phyloP scores from a whole-genome alignment of 2,329 filamentous ascomycete species.

The Aspergillus sp. region DNA sequence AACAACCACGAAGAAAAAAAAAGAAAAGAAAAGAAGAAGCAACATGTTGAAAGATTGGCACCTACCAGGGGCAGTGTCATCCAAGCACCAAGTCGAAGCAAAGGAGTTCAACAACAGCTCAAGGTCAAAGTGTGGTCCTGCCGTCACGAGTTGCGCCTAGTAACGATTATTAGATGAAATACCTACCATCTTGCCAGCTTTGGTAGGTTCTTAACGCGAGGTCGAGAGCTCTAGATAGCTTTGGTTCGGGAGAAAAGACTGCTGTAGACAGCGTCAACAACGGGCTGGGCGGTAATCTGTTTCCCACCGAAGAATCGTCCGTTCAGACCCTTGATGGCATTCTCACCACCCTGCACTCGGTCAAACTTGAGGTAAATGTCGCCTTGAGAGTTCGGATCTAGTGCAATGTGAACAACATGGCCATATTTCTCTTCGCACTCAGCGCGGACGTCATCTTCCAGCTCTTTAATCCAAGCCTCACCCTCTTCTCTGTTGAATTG shows the following conservation, averaged over 20 bases:
- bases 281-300: conserved; percentile 89
- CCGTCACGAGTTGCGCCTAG: conserved; percentile 20
- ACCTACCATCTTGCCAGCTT: conserved; percentile 21
- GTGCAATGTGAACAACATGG: conserved; percentile 91
- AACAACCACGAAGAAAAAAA: conserved; percentile 10
- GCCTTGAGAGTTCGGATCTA: conserved; percentile 89
- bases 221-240: conserved; percentile 55
- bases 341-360: conserved; percentile 88
- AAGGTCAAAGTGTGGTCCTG: conserved; percentile 9
- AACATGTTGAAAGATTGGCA: conserved; percentile 23
- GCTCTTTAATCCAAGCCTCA: conserved; percentile 83
- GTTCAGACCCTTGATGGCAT: conserved; percentile 96
- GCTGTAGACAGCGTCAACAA: conserved; percentile 98
- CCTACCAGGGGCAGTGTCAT: conserved; percentile 34
- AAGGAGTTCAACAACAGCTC: conserved; percentile 9
- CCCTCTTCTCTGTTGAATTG: conserved; percentile 65
- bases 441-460: conserved; percentile 86
- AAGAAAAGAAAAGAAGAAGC: conserved; percentile 13
- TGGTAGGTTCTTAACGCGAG: conserved; percentile 16
- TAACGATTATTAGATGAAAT: conserved; percentile 19
- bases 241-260: conserved; percentile 86
- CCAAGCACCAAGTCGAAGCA: conserved; percentile 19
- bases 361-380: conserved; percentile 99
- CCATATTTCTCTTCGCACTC: conserved; percentile 97
- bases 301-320: conserved; percentile 91